Evolutionary conservation across 2,329 filamentous ascomycete genomes (phyloP).

Genomic region (Monilinia aucupariae): DNA sequence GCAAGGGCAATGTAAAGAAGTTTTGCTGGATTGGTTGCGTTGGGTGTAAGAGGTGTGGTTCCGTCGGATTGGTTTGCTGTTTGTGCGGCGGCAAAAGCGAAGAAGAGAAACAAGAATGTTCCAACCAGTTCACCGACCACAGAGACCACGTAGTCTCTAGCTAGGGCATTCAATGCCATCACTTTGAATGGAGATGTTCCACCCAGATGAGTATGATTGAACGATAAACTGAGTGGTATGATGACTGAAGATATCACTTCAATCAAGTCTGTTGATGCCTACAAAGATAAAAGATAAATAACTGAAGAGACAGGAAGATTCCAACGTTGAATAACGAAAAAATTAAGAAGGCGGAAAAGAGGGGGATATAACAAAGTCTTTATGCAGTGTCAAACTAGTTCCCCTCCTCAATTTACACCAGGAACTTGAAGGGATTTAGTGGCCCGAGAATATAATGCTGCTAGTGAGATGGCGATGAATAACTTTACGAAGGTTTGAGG

Average conservation of each 20-base stretch:
- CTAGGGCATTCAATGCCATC: neutral
- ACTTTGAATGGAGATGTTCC: neutral
- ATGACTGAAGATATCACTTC: neutral
- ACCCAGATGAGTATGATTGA: neutral
- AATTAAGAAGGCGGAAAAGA: neutral
- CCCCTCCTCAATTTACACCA: neutral
- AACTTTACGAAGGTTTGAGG: neutral
- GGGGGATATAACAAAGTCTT: neutral
- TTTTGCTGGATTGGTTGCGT: slow-evolving; percentile 29
- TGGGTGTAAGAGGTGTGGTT: slow-evolving; percentile 2
- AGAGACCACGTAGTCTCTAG: slow-evolving; percentile 40
- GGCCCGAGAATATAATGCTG: neutral
- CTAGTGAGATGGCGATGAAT: neutral
- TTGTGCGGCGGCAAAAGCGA: slow-evolving; percentile 27
- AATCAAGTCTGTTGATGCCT: neutral
- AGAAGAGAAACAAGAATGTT: slow-evolving; percentile 38
- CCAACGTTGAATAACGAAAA: neutral
- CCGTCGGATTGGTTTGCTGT: slow-evolving; percentile 20
- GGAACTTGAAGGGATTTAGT: neutral
- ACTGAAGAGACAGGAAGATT: neutral
- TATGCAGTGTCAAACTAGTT: neutral
- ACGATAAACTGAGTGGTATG: neutral
- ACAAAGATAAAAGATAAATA: neutral
- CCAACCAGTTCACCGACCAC: slow-evolving; percentile 45
- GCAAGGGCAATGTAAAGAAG: slow-evolving; percentile 36